phyloP scores from a whole-genome alignment of 352 stramenopile species.

The Pythium pyrilobum region DNA sequence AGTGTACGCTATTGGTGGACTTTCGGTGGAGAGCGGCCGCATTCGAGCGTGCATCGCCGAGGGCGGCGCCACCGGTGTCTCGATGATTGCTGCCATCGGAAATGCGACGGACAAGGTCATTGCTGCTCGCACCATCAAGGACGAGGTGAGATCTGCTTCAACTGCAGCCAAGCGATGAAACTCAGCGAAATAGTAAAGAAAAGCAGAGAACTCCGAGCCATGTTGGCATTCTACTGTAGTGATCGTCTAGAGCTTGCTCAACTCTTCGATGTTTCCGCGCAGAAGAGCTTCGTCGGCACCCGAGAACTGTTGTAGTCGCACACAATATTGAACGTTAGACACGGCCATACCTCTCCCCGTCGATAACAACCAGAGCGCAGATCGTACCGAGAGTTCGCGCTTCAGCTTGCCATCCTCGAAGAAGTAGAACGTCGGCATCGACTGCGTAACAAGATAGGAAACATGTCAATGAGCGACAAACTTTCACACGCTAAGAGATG shows the following conservation, averaged over 20 bases:
- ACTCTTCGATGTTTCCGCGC: slow-evolving; percentile 62
- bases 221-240: too few species aligned
- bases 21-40: slow-evolving; percentile 28
- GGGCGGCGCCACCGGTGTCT: slow-evolving; percentile 32
- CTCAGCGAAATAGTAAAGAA: not conserved
- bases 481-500: too few species aligned
- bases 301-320: slow-evolving; percentile 41
- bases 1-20: slow-evolving; percentile 46
- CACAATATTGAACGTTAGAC: not conserved
- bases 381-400: slow-evolving; percentile 71
- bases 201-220: not conserved
- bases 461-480: too few species aligned
- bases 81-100: slow-evolving; percentile 49
- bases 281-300: slow-evolving; percentile 73
- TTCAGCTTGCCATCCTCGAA: slow-evolving; percentile 78
- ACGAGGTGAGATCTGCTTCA: slow-evolving; percentile 3
- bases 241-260: slow-evolving; percentile 58
- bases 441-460: slow-evolving; percentile 31
- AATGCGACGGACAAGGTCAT: slow-evolving; percentile 22
- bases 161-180: not conserved
- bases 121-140: slow-evolving; percentile 22
- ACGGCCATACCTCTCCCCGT: too few species aligned
- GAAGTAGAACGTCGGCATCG: slow-evolving; percentile 87
- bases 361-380: too few species aligned
- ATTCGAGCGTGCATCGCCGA: slow-evolving; percentile 38